These are phyloP conservation scores for Macaranga tanarius DNA, from an alignment of 441 rosid genomes.

Conservation along the genomic window DNA sequence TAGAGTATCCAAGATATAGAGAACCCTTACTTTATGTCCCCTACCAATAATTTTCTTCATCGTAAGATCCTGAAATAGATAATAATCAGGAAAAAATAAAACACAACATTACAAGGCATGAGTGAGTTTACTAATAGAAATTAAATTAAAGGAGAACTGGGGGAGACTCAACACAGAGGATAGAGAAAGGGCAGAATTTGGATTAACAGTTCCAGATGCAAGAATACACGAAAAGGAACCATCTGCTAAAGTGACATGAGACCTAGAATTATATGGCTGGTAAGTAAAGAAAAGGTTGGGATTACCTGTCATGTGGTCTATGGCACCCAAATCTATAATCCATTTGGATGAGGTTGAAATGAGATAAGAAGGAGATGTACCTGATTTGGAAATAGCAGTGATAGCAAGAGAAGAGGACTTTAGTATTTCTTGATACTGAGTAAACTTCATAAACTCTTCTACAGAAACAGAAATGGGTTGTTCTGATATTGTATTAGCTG, in stretches of 20 bases:
- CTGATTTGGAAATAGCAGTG: too few relatives aligned
- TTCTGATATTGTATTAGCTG: too few relatives aligned
- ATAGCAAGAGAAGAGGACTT: too few relatives aligned
- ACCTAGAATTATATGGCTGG: neutral
- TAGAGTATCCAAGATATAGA: neutral
- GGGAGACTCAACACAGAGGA: neutral
- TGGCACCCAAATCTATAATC: constrained; percentile 1
- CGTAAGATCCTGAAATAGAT: neutral
- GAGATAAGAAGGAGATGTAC: neutral
- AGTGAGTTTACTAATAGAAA: neutral
- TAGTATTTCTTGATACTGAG: too few relatives aligned
- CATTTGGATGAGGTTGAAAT: neutral
- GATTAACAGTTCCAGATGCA: neutral
- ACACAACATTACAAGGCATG: neutral
- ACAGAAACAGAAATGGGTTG: too few relatives aligned
- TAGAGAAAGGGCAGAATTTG: too few relatives aligned
- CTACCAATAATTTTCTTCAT: neutral
- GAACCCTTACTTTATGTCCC: neutral
- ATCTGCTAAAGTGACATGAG: neutral
- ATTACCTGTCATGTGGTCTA: constrained; percentile 4
- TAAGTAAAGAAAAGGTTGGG: neutral
- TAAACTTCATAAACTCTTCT: too few relatives aligned
- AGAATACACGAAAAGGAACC: neutral
- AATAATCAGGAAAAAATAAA: too few relatives aligned
- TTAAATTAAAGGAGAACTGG: too few relatives aligned